A percentile compares a stretch with the other conserved stretches of the same genome.
Conservation (phyloP, 495 filamentous ascomycete genomes). For the Bacidia rubella region DNA sequence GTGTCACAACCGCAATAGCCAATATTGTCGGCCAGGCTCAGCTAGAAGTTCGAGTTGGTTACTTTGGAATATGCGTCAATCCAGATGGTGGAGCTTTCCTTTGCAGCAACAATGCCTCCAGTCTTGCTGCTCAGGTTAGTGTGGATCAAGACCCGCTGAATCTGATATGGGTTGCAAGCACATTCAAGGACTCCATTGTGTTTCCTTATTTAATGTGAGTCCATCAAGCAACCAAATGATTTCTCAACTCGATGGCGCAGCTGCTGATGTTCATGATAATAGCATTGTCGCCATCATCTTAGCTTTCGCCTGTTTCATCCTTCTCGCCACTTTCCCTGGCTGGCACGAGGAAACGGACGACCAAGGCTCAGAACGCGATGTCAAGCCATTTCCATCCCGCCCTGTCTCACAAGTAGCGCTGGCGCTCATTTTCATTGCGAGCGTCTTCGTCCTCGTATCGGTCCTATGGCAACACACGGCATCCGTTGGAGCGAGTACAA, state of each 20-base stretch:
- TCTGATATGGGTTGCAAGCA: constrained; percentile 56
- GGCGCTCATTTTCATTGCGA: constrained; percentile 52
- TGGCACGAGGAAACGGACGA: constrained; percentile 54
- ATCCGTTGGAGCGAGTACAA: constrained; percentile 81
- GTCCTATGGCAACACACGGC: constrained; percentile 77
- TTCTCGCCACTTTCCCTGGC: constrained; percentile 58
- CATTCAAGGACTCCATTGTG: constrained; percentile 59
- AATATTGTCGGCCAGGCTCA: constrained; percentile 51
- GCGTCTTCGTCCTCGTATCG: constrained; percentile 57
- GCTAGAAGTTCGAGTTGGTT: constrained; percentile 57
- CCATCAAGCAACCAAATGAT: neutral
- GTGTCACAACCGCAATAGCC: constrained; percentile 52
- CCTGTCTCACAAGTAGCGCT: constrained; percentile 54
- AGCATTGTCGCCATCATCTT: constrained; percentile 60
- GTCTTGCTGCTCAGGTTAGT: constrained; percentile 46
- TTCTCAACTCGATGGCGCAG: neutral
- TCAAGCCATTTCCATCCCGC: constrained; percentile 56
- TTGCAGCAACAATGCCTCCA: constrained; percentile 54
- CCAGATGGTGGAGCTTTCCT: constrained; percentile 49
- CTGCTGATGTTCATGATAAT: constrained; percentile 4
- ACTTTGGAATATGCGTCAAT: constrained; percentile 58
- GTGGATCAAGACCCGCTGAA: constrained; percentile 58
- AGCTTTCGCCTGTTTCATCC: constrained; percentile 54
- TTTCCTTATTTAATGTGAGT: constrained; percentile 51
- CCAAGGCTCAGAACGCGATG: constrained; percentile 40